Conservation (phyloP, 148 eudicot species). For the Heliamphora exappendiculata region DNA sequence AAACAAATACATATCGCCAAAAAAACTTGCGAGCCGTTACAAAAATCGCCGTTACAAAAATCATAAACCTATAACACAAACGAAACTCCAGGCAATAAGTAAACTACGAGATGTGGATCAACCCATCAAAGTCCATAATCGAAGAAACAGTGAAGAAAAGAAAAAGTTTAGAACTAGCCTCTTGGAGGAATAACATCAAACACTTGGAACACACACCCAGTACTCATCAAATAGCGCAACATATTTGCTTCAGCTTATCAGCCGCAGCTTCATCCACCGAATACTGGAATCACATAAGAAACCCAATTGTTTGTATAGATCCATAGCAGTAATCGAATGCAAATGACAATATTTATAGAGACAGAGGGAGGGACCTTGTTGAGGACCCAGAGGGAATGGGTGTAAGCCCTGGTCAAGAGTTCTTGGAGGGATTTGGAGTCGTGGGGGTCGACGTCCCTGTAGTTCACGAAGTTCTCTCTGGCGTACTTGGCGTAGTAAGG, state of each 20-base stretch:
- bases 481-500: slow-evolving; percentile 81
- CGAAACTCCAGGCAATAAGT: background rate
- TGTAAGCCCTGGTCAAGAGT: slow-evolving; percentile 62
- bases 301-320: background rate
- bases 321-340: background rate
- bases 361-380: slow-evolving; percentile 38
- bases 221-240: slow-evolving; percentile 27
- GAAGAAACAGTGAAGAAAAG: background rate
- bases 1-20: background rate
- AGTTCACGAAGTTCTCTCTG: slow-evolving; percentile 89
- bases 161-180: background rate
- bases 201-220: slow-evolving; percentile 24
- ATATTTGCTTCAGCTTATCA: slow-evolving; percentile 50
- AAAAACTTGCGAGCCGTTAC: background rate
- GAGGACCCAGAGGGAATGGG: slow-evolving; percentile 77
- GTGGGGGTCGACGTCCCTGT: slow-evolving; percentile 53
- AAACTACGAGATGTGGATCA: background rate
- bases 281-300: slow-evolving; percentile 39
- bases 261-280: slow-evolving; percentile 66
- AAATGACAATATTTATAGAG: background rate
- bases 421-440: slow-evolving; percentile 49
- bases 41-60: background rate
- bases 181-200: slow-evolving; percentile 27
- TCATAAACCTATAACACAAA: background rate
- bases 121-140: background rate